A percentile compares a stretch with the other conserved stretches of the same genome.
These are phyloP conservation scores for Pterocarpus santalinus DNA, from an alignment of 306 rosid genomes.

Conservation along the genomic window DNA sequence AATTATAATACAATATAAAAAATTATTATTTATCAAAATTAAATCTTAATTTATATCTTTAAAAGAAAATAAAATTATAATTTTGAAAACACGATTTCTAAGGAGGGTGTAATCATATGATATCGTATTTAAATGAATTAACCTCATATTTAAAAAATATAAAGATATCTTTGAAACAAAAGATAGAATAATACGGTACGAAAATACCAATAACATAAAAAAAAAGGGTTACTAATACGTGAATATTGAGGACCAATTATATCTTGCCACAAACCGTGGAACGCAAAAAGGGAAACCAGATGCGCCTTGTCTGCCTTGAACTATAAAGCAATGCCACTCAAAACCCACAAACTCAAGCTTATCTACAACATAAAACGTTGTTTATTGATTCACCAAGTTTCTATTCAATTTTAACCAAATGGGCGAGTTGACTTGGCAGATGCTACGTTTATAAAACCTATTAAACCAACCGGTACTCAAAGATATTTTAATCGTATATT, in stretches of 20 bases:
- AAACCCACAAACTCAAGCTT: constrained; percentile 39
- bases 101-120: no score
- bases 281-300: constrained; percentile 43
- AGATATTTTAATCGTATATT: neutral
- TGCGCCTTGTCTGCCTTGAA: constrained; percentile 57
- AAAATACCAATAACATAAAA: neutral
- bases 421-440: neutral
- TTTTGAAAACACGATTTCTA: no score
- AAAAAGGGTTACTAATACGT: neutral
- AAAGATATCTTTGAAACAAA: neutral
- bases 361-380: constrained; percentile 6
- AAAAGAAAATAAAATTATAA: no score
- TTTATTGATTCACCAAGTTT: no score
- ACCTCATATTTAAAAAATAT: constrained; percentile 26
- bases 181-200: neutral
- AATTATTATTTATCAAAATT: no score
- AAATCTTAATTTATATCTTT: no score
- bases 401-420: neutral
- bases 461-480: neutral
- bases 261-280: neutral
- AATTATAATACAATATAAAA: no score
- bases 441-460: neutral
- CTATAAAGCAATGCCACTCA: constrained; percentile 55
- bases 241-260: no score
- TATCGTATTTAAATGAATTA: neutral